Evolutionary conservation across 2,329 filamentous ascomycete genomes (phyloP).

Genomic region (Penicillium sp.): DNA sequence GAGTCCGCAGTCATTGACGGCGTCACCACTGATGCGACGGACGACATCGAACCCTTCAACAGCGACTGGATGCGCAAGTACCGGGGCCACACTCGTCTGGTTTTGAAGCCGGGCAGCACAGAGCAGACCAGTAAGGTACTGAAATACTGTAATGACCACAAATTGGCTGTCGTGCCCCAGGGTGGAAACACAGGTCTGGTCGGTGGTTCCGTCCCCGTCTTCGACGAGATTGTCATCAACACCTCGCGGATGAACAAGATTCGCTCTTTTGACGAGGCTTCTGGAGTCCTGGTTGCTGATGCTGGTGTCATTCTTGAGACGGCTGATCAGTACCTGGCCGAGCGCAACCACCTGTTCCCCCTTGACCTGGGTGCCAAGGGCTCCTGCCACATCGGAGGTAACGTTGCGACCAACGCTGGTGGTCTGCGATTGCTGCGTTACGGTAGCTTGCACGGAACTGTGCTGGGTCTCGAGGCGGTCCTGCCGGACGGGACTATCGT

Average conservation of each 20-base stretch:
- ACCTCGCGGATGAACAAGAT: slow-evolving; percentile 89
- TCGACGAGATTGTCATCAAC: slow-evolving; percentile 96
- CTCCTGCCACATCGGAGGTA: slow-evolving; percentile 93
- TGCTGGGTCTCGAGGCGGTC: slow-evolving; percentile 90
- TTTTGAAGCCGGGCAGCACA: slow-evolving; percentile 80
- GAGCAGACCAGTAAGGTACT: slow-evolving; percentile 89
- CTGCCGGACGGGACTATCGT: slow-evolving; percentile 90
- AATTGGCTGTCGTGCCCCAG: slow-evolving; percentile 91
- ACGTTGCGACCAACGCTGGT: slow-evolving; percentile 93
- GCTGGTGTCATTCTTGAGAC: slow-evolving; percentile 88
- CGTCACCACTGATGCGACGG: slow-evolving; percentile 68
- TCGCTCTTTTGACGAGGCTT: slow-evolving; percentile 87
- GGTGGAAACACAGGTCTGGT: slow-evolving; percentile 96
- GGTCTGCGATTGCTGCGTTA: slow-evolving; percentile 87
- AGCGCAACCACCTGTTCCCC: slow-evolving; percentile 86
- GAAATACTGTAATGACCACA: slow-evolving; percentile 91
- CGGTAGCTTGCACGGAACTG: slow-evolving; percentile 88
- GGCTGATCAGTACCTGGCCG: slow-evolving; percentile 80
- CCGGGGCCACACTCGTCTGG: slow-evolving; percentile 81
- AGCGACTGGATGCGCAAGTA: slow-evolving; percentile 99
- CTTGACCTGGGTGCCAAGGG: slow-evolving; percentile 97
- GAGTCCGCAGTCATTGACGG: slow-evolving; percentile 83
- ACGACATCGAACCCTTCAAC: slow-evolving; percentile 90
- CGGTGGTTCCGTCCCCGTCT: slow-evolving; percentile 92
- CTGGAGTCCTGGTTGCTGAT: slow-evolving; percentile 85